Evolutionary conservation across 2,329 filamentous ascomycete species (phyloP).

Genomic region (Penicillium sp.): DNA sequence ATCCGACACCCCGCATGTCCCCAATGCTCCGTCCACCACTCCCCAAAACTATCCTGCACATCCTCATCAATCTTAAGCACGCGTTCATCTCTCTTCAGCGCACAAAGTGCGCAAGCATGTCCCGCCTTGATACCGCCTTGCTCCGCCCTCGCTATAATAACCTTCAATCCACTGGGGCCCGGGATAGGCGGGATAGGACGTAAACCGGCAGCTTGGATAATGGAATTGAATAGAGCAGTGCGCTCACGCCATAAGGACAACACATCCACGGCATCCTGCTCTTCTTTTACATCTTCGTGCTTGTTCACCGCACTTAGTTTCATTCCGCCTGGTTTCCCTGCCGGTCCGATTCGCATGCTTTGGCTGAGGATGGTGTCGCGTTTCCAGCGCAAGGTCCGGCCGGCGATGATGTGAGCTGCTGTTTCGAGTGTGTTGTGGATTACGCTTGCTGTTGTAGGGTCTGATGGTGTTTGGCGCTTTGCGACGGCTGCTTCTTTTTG

Average conservation of each 20-base stretch:
- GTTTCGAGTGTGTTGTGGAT: constrained; percentile 46
- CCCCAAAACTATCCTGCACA: constrained; percentile 86
- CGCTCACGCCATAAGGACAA: constrained; percentile 69
- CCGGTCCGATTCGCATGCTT: constrained; percentile 77
- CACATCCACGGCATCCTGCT: constrained; percentile 76
- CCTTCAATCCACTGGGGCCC: constrained; percentile 46
- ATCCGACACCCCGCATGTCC: constrained; percentile 72
- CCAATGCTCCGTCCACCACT: constrained; percentile 95
- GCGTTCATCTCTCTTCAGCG: constrained; percentile 80
- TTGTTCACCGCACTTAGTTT: constrained; percentile 84
- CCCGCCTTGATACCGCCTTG: constrained; percentile 69
- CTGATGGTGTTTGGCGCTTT: constrained; percentile 40
- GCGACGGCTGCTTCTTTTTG: constrained; percentile 62
- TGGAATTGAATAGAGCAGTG: constrained; percentile 68
- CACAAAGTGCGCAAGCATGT: constrained; percentile 78
- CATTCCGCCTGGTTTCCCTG: constrained; percentile 74
- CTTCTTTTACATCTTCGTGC: constrained; percentile 73
- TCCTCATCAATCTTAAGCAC: constrained; percentile 65
- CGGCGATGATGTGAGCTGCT: constrained; percentile 75
- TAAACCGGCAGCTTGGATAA: constrained; percentile 41
- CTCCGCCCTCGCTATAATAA: constrained; percentile 57
- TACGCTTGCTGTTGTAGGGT: constrained; percentile 17
- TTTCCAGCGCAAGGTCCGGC: constrained; percentile 84
- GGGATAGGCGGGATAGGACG: constrained; percentile 63
- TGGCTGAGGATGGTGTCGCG: constrained; percentile 79